A percentile compares a stretch with the other conserved stretches of the same genome.
Conservation (phyloP, 352 stramenopile genomes). For the Phytophthora aleatoria region DNA sequence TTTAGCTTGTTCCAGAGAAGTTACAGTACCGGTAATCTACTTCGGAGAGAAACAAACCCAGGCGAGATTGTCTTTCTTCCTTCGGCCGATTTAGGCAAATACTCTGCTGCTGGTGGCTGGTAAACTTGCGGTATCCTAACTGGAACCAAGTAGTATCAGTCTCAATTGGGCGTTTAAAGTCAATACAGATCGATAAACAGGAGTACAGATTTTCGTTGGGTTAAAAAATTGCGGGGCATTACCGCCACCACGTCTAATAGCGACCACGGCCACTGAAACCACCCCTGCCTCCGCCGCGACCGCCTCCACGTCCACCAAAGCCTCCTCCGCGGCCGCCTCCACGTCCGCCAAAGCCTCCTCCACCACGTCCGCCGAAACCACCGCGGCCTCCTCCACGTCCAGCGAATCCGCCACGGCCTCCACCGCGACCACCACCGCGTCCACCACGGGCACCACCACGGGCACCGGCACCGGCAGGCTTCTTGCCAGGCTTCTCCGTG, state of each 20-base stretch:
- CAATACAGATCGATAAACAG: background rate
- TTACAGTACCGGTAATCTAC: too few relatives aligned
- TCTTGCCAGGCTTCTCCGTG: constrained; percentile 91
- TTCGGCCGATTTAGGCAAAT: too few relatives aligned
- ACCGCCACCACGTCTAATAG: constrained; percentile 1
- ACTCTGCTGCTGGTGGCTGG: too few relatives aligned
- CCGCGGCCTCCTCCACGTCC: constrained; percentile 46
- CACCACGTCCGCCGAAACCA: constrained; percentile 45
- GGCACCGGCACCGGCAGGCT: constrained; percentile 49
- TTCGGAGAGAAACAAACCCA: too few relatives aligned
- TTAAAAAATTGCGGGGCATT: background rate
- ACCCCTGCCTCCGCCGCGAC: background rate
- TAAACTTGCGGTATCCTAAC: too few relatives aligned
- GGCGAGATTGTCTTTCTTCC: too few relatives aligned
- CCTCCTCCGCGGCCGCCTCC: constrained; percentile 36
- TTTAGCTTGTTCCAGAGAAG: too few relatives aligned
- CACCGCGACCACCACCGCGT: constrained; percentile 33
- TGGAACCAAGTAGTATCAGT: too few relatives aligned
- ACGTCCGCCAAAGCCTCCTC: constrained; percentile 50
- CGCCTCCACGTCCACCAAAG: constrained; percentile 35
- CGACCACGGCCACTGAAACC: background rate
- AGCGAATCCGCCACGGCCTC: constrained; percentile 45
- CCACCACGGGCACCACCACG: constrained; percentile 46
- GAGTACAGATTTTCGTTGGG: background rate
- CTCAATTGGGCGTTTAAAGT: too few relatives aligned